These are phyloP conservation scores for Colletotrichum kahawae DNA, from an alignment of 2,329 filamentous ascomycete species.

Conservation along the genomic window DNA sequence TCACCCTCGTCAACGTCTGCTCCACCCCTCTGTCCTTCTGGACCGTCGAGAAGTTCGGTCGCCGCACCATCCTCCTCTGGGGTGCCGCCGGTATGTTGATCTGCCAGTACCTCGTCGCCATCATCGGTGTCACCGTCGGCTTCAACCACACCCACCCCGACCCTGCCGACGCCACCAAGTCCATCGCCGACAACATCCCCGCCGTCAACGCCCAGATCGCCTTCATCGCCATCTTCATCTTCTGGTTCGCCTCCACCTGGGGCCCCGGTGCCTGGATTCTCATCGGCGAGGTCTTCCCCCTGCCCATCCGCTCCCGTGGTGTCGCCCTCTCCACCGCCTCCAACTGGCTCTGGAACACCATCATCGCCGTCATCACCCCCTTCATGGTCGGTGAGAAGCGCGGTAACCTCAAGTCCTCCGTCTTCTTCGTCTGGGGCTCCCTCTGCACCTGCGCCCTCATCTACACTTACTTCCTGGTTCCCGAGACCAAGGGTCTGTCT, in stretches of 20 bases:
- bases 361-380: slow-evolving; percentile 72
- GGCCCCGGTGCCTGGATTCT: slow-evolving; percentile 82
- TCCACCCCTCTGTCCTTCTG: slow-evolving; percentile 90
- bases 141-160: slow-evolving; percentile 54
- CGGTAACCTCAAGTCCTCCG: slow-evolving; percentile 70
- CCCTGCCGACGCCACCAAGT: slow-evolving; percentile 39
- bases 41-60: slow-evolving; percentile 81
- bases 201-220: slow-evolving; percentile 77
- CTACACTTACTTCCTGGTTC: slow-evolving; percentile 77
- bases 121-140: slow-evolving; percentile 70
- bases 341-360: slow-evolving; percentile 92
- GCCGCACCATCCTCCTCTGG: slow-evolving; percentile 78
- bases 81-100: slow-evolving; percentile 84
- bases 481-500: slow-evolving; percentile 77
- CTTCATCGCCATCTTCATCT: slow-evolving; percentile 92
- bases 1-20: slow-evolving; percentile 85
- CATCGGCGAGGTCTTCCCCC: slow-evolving; percentile 89
- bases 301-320: slow-evolving; percentile 87
- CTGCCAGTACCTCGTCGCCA: slow-evolving; percentile 87
- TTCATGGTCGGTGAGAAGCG: slow-evolving; percentile 67
- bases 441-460: slow-evolving; percentile 65
- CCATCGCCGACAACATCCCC: slow-evolving; percentile 55
- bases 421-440: slow-evolving; percentile 79
- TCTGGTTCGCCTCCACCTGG: slow-evolving; percentile 91
- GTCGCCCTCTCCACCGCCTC: slow-evolving; percentile 86